A percentile compares a stretch with the other conserved stretches of the same genome.
phyloP scores from a whole-genome alignment of 2,329 filamentous ascomycete genomes.

The Cladosporium austrohemisphaericum region DNA sequence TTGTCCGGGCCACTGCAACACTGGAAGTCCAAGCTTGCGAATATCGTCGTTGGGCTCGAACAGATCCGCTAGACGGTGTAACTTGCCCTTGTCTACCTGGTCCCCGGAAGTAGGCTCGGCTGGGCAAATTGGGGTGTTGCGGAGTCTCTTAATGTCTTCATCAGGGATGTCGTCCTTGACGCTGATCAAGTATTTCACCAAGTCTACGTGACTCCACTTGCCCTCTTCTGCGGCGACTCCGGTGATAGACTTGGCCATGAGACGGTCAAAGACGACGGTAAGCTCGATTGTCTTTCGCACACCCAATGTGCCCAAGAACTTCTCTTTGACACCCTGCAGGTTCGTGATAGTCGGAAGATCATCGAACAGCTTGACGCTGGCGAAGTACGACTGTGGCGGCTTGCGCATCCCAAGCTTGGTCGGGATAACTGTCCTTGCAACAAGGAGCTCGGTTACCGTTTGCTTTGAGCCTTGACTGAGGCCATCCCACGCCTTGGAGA shows the following conservation, averaged over 20 bases:
- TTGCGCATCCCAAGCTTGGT: slow-evolving; percentile 87
- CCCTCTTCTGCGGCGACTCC: slow-evolving; percentile 47
- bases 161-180: slow-evolving; percentile 83
- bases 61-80: slow-evolving; percentile 73
- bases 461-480: slow-evolving; percentile 63
- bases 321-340: slow-evolving; percentile 80
- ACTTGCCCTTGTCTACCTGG: slow-evolving; percentile 27
- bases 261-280: slow-evolving; percentile 83
- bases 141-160: slow-evolving; percentile 75
- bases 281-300: slow-evolving; percentile 94
- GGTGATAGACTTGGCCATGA: slow-evolving; percentile 60
- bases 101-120: slow-evolving; percentile 57
- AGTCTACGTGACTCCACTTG: slow-evolving; percentile 86
- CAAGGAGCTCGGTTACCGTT: slow-evolving; percentile 62
- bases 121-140: slow-evolving; percentile 74
- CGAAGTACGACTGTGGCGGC: slow-evolving; percentile 84
- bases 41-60: slow-evolving; percentile 74
- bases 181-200: slow-evolving; percentile 90
- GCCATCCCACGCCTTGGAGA: slow-evolving; percentile 91
- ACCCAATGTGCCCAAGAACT: slow-evolving; percentile 76
- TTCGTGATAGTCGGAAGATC: slow-evolving; percentile 79
- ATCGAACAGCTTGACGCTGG: slow-evolving; percentile 89
- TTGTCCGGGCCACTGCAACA: slow-evolving; percentile 78
- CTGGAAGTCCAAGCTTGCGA: slow-evolving; percentile 65
- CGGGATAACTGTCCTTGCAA: slow-evolving; percentile 71